These are phyloP conservation scores for Coniochaeta pulveracea DNA, from an alignment of 2,329 filamentous ascomycete species.

Conservation along the genomic window DNA sequence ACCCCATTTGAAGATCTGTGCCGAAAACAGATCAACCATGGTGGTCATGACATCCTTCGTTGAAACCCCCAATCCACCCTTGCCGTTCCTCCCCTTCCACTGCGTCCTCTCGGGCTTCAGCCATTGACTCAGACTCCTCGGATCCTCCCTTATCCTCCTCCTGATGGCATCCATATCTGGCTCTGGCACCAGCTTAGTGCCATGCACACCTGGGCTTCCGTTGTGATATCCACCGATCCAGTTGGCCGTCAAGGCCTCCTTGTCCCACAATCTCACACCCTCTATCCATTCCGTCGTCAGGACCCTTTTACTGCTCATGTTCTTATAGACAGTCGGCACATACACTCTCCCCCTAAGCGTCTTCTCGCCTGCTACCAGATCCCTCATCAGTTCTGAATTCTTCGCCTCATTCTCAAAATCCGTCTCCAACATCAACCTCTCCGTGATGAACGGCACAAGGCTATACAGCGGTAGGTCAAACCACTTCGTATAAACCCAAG, in stretches of 20 bases:
- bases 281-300: conserved; percentile 98
- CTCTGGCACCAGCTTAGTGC: conserved; percentile 40
- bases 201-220: conserved; percentile 69
- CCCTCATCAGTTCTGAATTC: conserved; percentile 77
- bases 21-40: conserved; percentile 93
- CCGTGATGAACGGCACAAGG: conserved; percentile 83
- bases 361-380: conserved; percentile 64
- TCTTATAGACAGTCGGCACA: conserved; percentile 72
- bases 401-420: conserved; percentile 88
- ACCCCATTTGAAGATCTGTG: conserved; percentile 96
- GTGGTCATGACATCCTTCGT: conserved; percentile 88
- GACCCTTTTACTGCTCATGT: conserved; percentile 71
- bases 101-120: conserved; percentile 71
- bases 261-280: conserved; percentile 86
- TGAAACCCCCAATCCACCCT: conserved; percentile 73
- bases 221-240: conserved; percentile 71
- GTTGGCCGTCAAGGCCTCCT: conserved; percentile 60
- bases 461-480: conserved; percentile 92
- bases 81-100: conserved; percentile 63
- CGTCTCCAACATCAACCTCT: conserved; percentile 85
- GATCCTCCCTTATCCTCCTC: conserved; percentile 35
- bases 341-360: conserved; percentile 73
- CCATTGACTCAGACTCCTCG: conserved; percentile 33
- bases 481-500: conserved; percentile 70
- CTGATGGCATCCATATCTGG: conserved; percentile 35